Evolutionary conservation across 441 rosid genomes (phyloP), one percentile per base, ranked within the genome.

Genomic region (Jatropha multifida): DNA sequence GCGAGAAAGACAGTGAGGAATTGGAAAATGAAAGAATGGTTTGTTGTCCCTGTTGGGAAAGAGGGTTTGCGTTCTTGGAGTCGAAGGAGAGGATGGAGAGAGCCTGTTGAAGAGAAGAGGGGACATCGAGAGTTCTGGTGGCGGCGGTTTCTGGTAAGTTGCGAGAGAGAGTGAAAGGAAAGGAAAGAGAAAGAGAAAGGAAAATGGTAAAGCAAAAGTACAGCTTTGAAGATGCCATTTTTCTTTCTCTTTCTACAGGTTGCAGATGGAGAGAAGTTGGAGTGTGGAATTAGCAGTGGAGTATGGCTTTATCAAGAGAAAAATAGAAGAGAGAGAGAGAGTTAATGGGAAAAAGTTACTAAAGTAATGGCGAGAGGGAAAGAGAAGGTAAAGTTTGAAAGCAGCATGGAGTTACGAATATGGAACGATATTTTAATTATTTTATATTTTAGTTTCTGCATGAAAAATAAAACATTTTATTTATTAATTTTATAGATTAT

Each of bases 51-150:
- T 48, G 17, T 6, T 72, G 84, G 48, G 80, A 7, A 54, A 32
- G 55, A 32, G 71, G 55, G 26, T 72, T 37, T 40, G 63, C 62
- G 55, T 80, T 63, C 27, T 71, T 78, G 0, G 90, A 86, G 67
- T 87, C 82, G 37, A 85, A 18, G 26, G 93, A 85, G 76, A 92
- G 91, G 74, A 92, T 82, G 38, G 77, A 68, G 6, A 73, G 81
- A 42, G 94, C 78, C 65, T 81, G 92, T 49, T 78, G 85, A 76
- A 92, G 90, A 49, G 95, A 80, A 51, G 83, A 69, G 12, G 79
- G 65, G 72, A 89, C 87, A 41, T 90, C 90, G 73, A 89, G 89
- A 0, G 74, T 59, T 0, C 84, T 20, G 6, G 91, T 82, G 52
- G 85, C 40, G 9, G 69, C 5, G 17, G 63, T 58, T 27, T 54